Evolutionary conservation across 2,329 filamentous ascomycete species (phyloP).

Genomic region (Ophiostoma triangulosporum): DNA sequence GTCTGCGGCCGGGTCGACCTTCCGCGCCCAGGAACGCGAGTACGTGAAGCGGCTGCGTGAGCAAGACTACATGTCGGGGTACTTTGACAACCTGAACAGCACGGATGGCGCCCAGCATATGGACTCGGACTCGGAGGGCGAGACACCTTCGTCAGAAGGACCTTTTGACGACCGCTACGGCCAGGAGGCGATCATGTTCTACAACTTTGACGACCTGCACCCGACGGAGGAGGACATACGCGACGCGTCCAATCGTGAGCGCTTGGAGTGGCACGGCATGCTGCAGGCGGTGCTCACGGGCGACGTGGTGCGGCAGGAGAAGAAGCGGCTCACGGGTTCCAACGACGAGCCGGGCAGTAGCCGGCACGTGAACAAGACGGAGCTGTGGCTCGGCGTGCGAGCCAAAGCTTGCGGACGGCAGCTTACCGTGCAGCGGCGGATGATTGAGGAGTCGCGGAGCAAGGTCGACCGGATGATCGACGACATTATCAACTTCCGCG

Average conservation of each 20-base stretch:
- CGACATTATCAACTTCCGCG: constrained; percentile 82
- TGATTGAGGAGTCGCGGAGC: constrained; percentile 73
- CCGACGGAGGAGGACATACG: constrained; percentile 82
- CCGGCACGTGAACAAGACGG: constrained; percentile 53
- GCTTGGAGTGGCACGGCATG: constrained; percentile 97
- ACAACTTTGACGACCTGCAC: constrained; percentile 77
- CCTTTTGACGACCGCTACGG: constrained; percentile 81
- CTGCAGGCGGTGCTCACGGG: constrained; percentile 87
- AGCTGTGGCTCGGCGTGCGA: constrained; percentile 79
- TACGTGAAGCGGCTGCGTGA: constrained; percentile 88
- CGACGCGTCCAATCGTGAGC: constrained; percentile 75
- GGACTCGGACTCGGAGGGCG: constrained; percentile 80
- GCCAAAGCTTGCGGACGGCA: constrained; percentile 75
- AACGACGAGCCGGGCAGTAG: constrained; percentile 43
- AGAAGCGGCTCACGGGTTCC: constrained; percentile 82
- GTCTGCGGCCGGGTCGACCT: constrained; percentile 33
- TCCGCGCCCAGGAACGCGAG: constrained; percentile 75
- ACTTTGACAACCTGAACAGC: constrained; percentile 55
- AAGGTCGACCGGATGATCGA: constrained; percentile 65
- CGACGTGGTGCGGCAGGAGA: constrained; percentile 95
- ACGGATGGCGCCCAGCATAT: constrained; percentile 44
- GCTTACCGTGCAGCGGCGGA: constrained; percentile 67
- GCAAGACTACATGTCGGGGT: constrained; percentile 48
- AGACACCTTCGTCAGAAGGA: constrained; percentile 73
- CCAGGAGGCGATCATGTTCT: constrained; percentile 84